Percentiles rank a stretch among this genome's conserved stretches.
Evolutionary conservation across 148 eudicot genomes (phyloP).

Genomic region (Rhododendron ovatum): DNA sequence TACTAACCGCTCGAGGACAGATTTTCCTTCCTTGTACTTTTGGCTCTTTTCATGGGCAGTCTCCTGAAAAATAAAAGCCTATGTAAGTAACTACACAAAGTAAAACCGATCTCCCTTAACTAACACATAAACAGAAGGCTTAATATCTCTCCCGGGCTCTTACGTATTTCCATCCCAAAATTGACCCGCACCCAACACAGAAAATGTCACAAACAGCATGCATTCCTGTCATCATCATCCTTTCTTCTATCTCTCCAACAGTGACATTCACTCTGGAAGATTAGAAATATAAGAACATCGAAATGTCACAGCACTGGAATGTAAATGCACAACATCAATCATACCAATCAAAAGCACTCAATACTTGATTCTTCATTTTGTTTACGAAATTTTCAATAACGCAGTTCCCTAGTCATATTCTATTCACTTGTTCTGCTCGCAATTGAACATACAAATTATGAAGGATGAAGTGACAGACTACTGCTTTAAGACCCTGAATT

Average conservation of each 20-base stretch:
- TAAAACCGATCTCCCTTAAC: not conserved
- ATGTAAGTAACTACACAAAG: slow-evolving; percentile 16
- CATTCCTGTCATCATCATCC: slow-evolving; percentile 84
- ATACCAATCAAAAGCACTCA: not conserved
- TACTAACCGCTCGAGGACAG: slow-evolving; percentile 9
- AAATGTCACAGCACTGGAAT: not conserved
- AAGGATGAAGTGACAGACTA: not conserved
- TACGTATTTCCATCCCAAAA: slow-evolving; percentile 93
- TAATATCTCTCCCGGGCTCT: slow-evolving; percentile 13
- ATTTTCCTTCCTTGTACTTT: slow-evolving; percentile 90
- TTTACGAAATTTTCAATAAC: not conserved
- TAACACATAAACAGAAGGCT: slow-evolving; percentile 7
- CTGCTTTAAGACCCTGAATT: not conserved
- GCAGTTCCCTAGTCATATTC: not conserved
- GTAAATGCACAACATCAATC: not conserved
- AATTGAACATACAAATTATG: not conserved
- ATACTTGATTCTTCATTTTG: not conserved
- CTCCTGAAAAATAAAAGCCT: slow-evolving; percentile 57
- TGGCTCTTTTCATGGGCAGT: slow-evolving; percentile 79
- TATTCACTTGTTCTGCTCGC: not conserved
- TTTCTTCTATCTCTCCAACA: slow-evolving; percentile 65
- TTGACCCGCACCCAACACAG: slow-evolving; percentile 87
- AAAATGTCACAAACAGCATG: slow-evolving; percentile 84
- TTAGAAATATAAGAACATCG: not conserved
- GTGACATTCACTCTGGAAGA: slow-evolving; percentile 66